Percentiles rank a stretch among this genome's conserved stretches.
These are phyloP conservation scores for Polysphondylium violaceum DNA, from an alignment of 78 protist species.

Conservation along the genomic window DNA sequence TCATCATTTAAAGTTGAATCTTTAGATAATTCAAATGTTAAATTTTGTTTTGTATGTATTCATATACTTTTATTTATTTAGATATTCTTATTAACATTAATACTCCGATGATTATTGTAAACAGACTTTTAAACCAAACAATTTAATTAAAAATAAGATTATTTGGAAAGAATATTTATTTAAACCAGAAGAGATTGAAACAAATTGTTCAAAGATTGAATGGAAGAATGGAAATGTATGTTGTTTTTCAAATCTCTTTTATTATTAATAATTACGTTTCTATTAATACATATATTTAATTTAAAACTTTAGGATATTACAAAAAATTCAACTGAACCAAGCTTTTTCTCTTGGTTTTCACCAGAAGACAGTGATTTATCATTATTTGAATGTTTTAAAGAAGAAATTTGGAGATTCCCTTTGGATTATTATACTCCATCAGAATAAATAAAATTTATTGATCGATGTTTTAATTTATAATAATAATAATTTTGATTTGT, in stretches of 20 bases:
- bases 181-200: background rate
- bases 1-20: conserved; percentile 29
- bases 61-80: background rate
- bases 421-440: background rate
- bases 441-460: too few species aligned
- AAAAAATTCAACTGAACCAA: conserved; percentile 30
- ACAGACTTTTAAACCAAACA: conserved; percentile 20
- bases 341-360: conserved; percentile 45
- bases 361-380: conserved; percentile 33
- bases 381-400: conserved; percentile 24
- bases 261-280: background rate
- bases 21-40: background rate
- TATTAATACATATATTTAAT: background rate
- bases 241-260: background rate
- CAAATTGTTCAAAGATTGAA: conserved; percentile 1
- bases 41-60: conserved; percentile 23
- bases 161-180: conserved; percentile 43
- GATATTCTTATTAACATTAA: background rate
- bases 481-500: too few species aligned
- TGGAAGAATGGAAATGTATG: conserved; percentile 58
- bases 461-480: too few species aligned
- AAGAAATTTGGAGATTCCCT: conserved; percentile 44
- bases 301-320: background rate
- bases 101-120: background rate
- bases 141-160: conserved; percentile 27